Percentiles rank a stretch among this genome's conserved stretches.
Evolutionary conservation across 495 filamentous ascomycete genomes (phyloP).

Genomic region (Talaromyces thailandensis): DNA sequence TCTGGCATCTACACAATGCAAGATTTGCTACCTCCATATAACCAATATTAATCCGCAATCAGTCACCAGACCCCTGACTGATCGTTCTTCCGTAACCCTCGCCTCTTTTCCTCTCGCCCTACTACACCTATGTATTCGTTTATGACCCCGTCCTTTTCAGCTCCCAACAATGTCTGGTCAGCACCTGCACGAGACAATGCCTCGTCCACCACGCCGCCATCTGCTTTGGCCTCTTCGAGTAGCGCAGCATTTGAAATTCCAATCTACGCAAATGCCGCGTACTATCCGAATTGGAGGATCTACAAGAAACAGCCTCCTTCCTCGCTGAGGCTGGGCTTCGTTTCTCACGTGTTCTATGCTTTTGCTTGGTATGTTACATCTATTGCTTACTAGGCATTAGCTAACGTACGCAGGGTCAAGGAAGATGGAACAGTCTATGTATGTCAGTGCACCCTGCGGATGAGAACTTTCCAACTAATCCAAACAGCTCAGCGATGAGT

Average conservation of each 20-base stretch:
- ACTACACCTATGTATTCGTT: conserved; percentile 5
- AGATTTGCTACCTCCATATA: background rate
- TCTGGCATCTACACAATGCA: background rate
- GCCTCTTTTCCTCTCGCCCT: conserved; percentile 16
- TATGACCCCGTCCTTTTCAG: conserved; percentile 1
- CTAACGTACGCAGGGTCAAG: conserved; percentile 47
- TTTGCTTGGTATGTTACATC: conserved; percentile 53
- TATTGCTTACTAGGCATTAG: background rate
- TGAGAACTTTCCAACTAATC: background rate
- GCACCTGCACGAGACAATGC: conserved; percentile 12
- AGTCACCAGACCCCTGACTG: background rate
- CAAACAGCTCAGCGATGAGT: conserved; percentile 73
- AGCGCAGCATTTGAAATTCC: conserved; percentile 27
- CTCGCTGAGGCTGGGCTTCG: conserved; percentile 56
- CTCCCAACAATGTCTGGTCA: conserved; percentile 4
- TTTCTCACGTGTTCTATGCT: conserved; percentile 82
- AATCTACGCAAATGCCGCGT: conserved; percentile 62
- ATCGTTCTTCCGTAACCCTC: background rate
- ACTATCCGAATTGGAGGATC: conserved; percentile 81
- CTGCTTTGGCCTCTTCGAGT: conserved; percentile 13
- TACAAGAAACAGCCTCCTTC: conserved; percentile 73
- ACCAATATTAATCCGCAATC: background rate
- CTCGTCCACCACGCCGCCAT: conserved; percentile 14
- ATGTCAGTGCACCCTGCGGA: conserved; percentile 8
- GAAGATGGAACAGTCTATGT: conserved; percentile 79